Base-by-base conservation (phyloP, 768 basidiomycete genomes). In the Boletellus ananas region DNA sequence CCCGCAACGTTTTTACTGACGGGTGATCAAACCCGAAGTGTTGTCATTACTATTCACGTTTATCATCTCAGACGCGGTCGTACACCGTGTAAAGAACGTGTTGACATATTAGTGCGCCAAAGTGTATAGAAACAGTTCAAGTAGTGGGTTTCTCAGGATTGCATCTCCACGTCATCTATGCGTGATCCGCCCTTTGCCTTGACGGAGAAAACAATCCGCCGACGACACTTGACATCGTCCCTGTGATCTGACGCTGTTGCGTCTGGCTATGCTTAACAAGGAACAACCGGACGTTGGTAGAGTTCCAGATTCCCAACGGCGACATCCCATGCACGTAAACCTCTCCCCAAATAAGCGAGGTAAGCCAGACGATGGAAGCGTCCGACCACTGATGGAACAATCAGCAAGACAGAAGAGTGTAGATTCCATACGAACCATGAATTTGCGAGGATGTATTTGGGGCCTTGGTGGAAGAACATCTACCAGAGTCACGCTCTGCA, bases 291-390 rank as follows among this genome's bases (percentile, higher is more conserved):
- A 96, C 91, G 43, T 83, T 86, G 13, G 94, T 96, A 17, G 83
- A 80, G 57, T 90, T 90, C 93, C 94, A 97, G 37, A 94, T 82
- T 12, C 89, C 90, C 20, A 93, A 73, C 1, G 88, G 87, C 2
- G 85, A 81, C 82, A 94, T 88, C 6, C 85, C 88, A 41, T 87
- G 85, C 18, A 96, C 87, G 63, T 94, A 99, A 17, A 95, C 80
- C 64, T 94, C 91, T 35, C 96, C 94, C 94, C 95, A 99, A 18
- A 94, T 84, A 46, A 97, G 71, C 1, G 90, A 93, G 4, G 93
- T 90, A 34, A 95, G 76, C 95, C 96, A 97, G 16, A 94, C 79
- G 51, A 88, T 75, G 3, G 92, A 94, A 2, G 90, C 85, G 57
- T 94, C 89, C 12, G 93, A 89, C 94, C 94, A 96, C 90, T 94